Evolutionary conservation across 2,329 filamentous ascomycete genomes (phyloP).

Genomic region (Pseudogymnoascus sp.): DNA sequence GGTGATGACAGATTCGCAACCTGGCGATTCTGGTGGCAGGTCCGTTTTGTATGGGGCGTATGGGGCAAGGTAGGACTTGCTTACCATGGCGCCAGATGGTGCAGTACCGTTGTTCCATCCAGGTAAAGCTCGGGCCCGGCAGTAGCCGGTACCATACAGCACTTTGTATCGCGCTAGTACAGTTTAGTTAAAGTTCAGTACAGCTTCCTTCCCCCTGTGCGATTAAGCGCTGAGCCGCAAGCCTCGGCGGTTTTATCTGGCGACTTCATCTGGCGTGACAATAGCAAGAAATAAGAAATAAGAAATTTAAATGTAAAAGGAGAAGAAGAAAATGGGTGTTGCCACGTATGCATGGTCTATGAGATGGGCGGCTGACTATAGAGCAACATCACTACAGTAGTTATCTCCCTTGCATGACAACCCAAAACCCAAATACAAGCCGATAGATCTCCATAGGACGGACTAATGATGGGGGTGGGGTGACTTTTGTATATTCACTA

Average conservation of each 20-base stretch:
- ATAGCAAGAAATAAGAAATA: background rate
- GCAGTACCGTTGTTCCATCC: constrained; percentile 1
- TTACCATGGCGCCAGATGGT: background rate
- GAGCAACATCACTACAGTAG: background rate
- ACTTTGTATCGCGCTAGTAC: background rate
- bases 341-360: background rate
- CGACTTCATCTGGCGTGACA: background rate
- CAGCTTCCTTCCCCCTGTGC: background rate
- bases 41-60: background rate
- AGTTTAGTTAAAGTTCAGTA: background rate
- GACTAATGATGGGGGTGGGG: background rate
- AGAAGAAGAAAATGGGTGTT: background rate
- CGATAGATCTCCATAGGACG: background rate
- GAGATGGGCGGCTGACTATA: background rate
- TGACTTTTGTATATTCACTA: constrained; percentile 7
- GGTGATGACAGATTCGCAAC: constrained; percentile 4
- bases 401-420: background rate
- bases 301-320: background rate
- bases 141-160: background rate
- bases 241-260: background rate
- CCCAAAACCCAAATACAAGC: background rate
- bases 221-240: background rate
- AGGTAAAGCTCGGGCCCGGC: background rate
- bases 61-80: background rate
- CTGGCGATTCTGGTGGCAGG: constrained; percentile 1